Evolutionary conservation across 352 stramenopile species (phyloP).

Genomic region (Globisporangium lucens): DNA sequence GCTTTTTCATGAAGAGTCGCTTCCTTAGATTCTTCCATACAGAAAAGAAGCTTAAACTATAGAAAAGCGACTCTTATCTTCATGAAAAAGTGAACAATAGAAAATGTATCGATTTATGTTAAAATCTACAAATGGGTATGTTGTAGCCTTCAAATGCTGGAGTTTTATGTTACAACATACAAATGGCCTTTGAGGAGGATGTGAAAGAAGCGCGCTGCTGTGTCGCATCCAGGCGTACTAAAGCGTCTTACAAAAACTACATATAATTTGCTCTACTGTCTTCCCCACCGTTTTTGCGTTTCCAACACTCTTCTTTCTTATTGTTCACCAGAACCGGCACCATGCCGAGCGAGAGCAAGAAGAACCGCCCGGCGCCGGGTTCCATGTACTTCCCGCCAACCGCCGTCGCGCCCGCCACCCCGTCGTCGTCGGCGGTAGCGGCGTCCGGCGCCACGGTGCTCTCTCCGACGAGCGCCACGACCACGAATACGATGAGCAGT

Average conservation of each 20-base stretch:
- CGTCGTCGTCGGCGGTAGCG: background rate
- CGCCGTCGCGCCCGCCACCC: conserved; percentile 16
- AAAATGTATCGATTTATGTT: no score
- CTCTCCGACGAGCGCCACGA: conserved; percentile 14
- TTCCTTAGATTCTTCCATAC: no score
- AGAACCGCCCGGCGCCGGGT: conserved; percentile 36
- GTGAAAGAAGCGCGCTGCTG: background rate
- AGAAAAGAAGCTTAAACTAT: no score
- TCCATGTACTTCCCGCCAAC: conserved; percentile 45
- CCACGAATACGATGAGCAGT: conserved; percentile 21
- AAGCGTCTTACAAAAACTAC: background rate
- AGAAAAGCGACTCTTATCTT: no score
- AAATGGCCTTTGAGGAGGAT: no score
- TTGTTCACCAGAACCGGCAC: background rate
- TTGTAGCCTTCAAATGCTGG: no score
- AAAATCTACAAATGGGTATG: no score
- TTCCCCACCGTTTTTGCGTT: background rate
- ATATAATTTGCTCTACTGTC: background rate
- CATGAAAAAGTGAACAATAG: no score
- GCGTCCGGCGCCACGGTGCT: background rate
- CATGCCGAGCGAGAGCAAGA: conserved; percentile 37
- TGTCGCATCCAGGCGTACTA: background rate
- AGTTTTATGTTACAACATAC: no score
- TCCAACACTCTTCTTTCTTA: background rate
- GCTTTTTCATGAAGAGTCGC: no score